A percentile compares a stretch with the other conserved stretches of the same genome.
phyloP scores from a whole-genome alignment of 495 filamentous ascomycete species.

The Geoglossum glabrum region DNA sequence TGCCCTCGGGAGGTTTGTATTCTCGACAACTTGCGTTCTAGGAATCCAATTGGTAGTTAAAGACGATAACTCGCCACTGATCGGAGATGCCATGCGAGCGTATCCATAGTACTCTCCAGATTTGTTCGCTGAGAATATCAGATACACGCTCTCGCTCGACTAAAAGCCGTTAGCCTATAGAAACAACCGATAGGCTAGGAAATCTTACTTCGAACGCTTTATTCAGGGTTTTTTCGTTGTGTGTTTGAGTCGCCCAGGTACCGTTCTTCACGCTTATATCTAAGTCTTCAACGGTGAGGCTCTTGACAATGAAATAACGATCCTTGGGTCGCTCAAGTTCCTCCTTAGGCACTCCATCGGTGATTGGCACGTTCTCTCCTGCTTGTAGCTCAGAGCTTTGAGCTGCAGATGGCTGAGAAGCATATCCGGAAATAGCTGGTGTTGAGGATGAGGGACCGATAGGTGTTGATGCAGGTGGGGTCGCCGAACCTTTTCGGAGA shows the following conservation, averaged over 20 bases:
- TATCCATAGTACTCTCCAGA: conserved; percentile 97
- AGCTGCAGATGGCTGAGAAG: background rate
- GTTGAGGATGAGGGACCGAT: conserved; percentile 24
- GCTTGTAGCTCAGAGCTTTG: background rate
- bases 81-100: conserved; percentile 75
- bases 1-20: conserved; percentile 45
- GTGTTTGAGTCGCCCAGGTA: conserved; percentile 86
- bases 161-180: conserved; percentile 16
- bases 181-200: background rate
- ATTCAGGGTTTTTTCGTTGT: conserved; percentile 75
- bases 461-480: conserved; percentile 16
- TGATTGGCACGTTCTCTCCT: background rate
- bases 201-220: conserved; percentile 58
- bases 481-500: conserved; percentile 40
- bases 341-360: background rate
- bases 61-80: conserved; percentile 51
- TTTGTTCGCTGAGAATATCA: conserved; percentile 95
- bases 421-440: background rate
- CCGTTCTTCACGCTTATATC: conserved; percentile 74
- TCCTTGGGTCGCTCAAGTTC: conserved; percentile 25
- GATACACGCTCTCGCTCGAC: conserved; percentile 72
- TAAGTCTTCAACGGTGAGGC: conserved; percentile 82
- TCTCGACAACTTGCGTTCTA: conserved; percentile 33
- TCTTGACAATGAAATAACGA: conserved; percentile 85
- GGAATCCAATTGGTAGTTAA: conserved; percentile 40